Base-by-base conservation (phyloP, 2,329 filamentous ascomycete genomes). In the Xylaria hypoxylon region DNA sequence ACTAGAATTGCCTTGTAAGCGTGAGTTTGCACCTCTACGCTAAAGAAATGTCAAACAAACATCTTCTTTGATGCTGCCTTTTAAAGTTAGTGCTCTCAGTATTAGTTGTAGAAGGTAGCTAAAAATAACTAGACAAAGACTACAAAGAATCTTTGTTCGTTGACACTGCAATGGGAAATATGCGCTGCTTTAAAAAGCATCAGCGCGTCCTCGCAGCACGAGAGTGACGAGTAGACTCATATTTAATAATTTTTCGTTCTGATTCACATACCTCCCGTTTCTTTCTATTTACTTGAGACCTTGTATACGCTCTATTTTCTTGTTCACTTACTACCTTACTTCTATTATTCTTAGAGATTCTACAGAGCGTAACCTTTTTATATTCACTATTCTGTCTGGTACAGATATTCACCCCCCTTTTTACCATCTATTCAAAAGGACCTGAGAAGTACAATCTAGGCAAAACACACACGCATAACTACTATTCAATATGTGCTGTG, bases 401-500 rank as follows among this genome's bases (percentile, higher is more conserved):
- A 69, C 64, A 67, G 67, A 62, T 7, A 28, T 31, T 45, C 45
- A 28, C 22, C 6, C 35, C 33, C 5, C 24, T 58, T 58, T 31
- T 55, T 51, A 45, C 26, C 22, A 62, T 64, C 61, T 6, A 19
- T 62, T 62, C 24, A 8, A 47, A 35, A 22, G 42, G 15, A 53
- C n/a, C 24, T 4, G 5, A 60, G 8, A 24, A 24, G 19, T n/a
- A 42, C 31, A 59, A 53, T 60, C 44, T 11, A 28, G 13, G 44
- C 11, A 38, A 22, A 17, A 51, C 11, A 38, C 58, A 65, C 19
- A 28, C 40, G 42, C 22, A n/a, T 26, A 8, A 47, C 53, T 44
- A 38, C 2, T 47, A 17, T 50, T 26, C 40, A 62, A 47, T 15
- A 72, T 73, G 71, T 67, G 65, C 45, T 68, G 61, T 51, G 44